phyloP scores from a whole-genome alignment of 192 early-diverging fungal species.

The Dimargaris cristalligena region DNA sequence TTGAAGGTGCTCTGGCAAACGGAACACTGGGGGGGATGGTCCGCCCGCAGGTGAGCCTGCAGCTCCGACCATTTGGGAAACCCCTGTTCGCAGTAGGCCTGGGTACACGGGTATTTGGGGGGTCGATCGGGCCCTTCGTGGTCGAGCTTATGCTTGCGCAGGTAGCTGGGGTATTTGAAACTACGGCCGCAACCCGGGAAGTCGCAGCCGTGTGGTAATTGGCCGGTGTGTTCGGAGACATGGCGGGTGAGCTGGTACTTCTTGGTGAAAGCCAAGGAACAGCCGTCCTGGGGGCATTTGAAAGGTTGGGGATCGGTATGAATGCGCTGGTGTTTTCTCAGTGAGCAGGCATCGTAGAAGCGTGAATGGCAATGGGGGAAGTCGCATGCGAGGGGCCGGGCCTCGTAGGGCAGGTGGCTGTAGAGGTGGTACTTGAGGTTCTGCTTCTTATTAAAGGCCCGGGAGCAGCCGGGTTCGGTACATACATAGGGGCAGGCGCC shows the following conservation, averaged over 20 bases:
- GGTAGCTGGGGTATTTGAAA: slow-evolving; percentile 27
- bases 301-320: slow-evolving; percentile 21
- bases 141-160: slow-evolving; percentile 16
- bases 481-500: slow-evolving; percentile 59
- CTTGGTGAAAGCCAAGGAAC: slow-evolving; percentile 25
- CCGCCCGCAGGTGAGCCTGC: slow-evolving; percentile 21
- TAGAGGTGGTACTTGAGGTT: slow-evolving; percentile 19
- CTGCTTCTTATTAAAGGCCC: slow-evolving; percentile 41
- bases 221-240: slow-evolving; percentile 20
- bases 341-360: slow-evolving; percentile 30
- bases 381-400: slow-evolving; percentile 17
- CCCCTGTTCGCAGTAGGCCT: slow-evolving; percentile 9
- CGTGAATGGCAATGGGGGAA: slow-evolving; percentile 14
- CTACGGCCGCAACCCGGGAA: slow-evolving; percentile 13
- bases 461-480: slow-evolving; percentile 45
- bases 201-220: slow-evolving; percentile 22
- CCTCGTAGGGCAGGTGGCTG: slow-evolving; percentile 10
- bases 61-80: slow-evolving; percentile 31
- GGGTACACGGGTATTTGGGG: slow-evolving; percentile 21
- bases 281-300: slow-evolving; percentile 18
- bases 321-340: slow-evolving; percentile 26
- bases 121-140: slow-evolving; percentile 9
- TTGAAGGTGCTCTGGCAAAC: slow-evolving; percentile 20
- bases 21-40: slow-evolving; percentile 14
- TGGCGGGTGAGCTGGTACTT: slow-evolving; percentile 26